phyloP scores from a whole-genome alignment of 495 filamentous ascomycete species.

The Parmelia sp. region DNA sequence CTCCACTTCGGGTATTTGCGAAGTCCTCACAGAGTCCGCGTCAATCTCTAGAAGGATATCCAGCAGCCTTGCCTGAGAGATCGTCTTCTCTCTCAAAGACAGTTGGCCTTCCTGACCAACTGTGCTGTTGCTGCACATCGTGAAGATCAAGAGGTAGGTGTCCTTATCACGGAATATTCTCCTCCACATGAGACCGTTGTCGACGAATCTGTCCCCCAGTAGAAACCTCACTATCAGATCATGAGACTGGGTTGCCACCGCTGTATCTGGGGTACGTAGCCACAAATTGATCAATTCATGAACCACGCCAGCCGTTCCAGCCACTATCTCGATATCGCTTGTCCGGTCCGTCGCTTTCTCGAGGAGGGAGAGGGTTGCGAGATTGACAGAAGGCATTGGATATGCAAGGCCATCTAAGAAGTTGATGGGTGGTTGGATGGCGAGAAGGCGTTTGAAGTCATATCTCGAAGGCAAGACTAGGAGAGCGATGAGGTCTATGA shows the following conservation, averaged over 20 bases:
- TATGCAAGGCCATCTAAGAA: slow-evolving; percentile 50
- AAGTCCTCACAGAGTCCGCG: slow-evolving; percentile 52
- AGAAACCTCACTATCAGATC: slow-evolving; percentile 64
- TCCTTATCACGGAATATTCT: slow-evolving; percentile 60
- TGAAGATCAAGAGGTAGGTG: slow-evolving; percentile 59
- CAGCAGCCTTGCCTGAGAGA: slow-evolving; percentile 73
- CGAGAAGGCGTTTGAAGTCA: slow-evolving; percentile 40
- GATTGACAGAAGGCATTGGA: slow-evolving; percentile 58
- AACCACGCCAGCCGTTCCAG: slow-evolving; percentile 56
- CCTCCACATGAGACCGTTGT: slow-evolving; percentile 68
- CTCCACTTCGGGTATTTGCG: slow-evolving; percentile 57
- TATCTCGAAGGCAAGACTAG: slow-evolving; percentile 36
- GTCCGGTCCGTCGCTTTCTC: slow-evolving; percentile 59
- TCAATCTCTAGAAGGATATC: slow-evolving; percentile 63
- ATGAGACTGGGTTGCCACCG: slow-evolving; percentile 63
- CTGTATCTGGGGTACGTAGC: slow-evolving; percentile 64
- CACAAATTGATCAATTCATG: slow-evolving; percentile 58
- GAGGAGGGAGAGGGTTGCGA: slow-evolving; percentile 63
- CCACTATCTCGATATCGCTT: slow-evolving; percentile 61
- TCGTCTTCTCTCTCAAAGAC: slow-evolving; percentile 57
- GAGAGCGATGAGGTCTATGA: slow-evolving; percentile 36
- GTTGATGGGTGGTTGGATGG: slow-evolving; percentile 42
- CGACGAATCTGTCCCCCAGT: slow-evolving; percentile 48
- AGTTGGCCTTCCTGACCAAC: slow-evolving; percentile 36
- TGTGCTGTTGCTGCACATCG: slow-evolving; percentile 50